These are phyloP conservation scores for Simmondsia chinensis DNA, from an alignment of 148 eudicot genomes.

Conservation along the genomic window DNA sequence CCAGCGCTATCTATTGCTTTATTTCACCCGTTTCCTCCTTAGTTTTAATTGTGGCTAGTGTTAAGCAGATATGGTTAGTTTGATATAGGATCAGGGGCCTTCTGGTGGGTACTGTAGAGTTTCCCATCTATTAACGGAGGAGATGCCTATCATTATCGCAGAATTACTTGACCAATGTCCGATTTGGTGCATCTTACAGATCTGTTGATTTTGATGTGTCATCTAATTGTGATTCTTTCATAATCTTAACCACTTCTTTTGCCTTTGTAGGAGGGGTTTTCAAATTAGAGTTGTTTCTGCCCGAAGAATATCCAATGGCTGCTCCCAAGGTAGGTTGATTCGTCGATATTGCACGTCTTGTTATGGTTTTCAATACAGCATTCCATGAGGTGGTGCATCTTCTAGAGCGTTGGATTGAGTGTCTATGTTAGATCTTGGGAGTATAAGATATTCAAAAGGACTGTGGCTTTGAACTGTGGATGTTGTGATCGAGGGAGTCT, in stretches of 20 bases:
- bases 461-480: too few species aligned
- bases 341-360: neutral
- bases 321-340: slow-evolving; percentile 74
- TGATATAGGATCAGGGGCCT: too few species aligned
- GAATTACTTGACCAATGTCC: too few species aligned
- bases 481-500: too few species aligned
- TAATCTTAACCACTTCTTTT: slow-evolving; percentile 4
- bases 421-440: too few species aligned
- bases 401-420: too few species aligned
- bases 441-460: too few species aligned
- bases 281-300: slow-evolving; percentile 92
- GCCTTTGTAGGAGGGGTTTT: slow-evolving; percentile 77
- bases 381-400: neutral
- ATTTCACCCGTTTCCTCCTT: neutral
- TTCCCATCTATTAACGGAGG: too few species aligned
- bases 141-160: too few species aligned
- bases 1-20: neutral
- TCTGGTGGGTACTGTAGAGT: too few species aligned
- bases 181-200: too few species aligned
- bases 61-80: too few species aligned
- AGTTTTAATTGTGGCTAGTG: neutral
- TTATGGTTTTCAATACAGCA: slow-evolving; percentile 1
- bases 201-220: neutral
- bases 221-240: neutral
- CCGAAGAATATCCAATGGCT: slow-evolving; percentile 99